Evolutionary conservation across 441 rosid genomes (phyloP), one percentile per base, ranked within the genome.

Genomic region (Breynia disticha): DNA sequence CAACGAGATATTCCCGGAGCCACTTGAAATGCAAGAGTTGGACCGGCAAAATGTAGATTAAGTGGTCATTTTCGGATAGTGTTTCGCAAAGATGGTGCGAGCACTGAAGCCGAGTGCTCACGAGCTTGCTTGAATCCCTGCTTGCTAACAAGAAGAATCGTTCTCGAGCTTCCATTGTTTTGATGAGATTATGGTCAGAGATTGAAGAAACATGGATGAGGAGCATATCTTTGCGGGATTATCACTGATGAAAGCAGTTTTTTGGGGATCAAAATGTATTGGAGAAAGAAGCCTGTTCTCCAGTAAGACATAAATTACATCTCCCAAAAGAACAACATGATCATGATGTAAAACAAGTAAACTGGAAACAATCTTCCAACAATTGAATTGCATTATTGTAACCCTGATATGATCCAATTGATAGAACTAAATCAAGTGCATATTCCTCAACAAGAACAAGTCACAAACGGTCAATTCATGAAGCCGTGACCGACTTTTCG

Each of bases 1-100:
- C 14, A 83, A 56, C 43, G 97, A 93, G 60, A 83, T 89, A 22
- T 89, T 82, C 60, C 97, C 97, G 0, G 96, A 89, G 67, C 87
- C 95, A 48, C 59, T 66, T 16, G 74, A 67, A 20, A 61, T 56
- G 37, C 72, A 54, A 20, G 96, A 78, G 14, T 11, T 54, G 60
- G 95, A 78, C 59, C 70, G 72, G 60, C 68, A 59, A 55, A 72
- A 66, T 56, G 71, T 57, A 68, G 69, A 65, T 54, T 72, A 65
- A 53, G 43, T 15, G 18, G 53, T 32, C 22, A 16, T 43, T 35
- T 56, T 46, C 39, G 46, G 1, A 16, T 16, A n/a, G 39, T 46
- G 53, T 57, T 35, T 20, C 11, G 49, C 41, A 19, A 19, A 41
- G 52, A 48, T 41, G 19, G 35, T 37, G 14, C 17, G 19, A 11